Percentiles rank a stretch among this genome's conserved stretches.
Conservation (phyloP, 805 yeast species). For the Sugiyamaella boreocaroliniensis region DNA sequence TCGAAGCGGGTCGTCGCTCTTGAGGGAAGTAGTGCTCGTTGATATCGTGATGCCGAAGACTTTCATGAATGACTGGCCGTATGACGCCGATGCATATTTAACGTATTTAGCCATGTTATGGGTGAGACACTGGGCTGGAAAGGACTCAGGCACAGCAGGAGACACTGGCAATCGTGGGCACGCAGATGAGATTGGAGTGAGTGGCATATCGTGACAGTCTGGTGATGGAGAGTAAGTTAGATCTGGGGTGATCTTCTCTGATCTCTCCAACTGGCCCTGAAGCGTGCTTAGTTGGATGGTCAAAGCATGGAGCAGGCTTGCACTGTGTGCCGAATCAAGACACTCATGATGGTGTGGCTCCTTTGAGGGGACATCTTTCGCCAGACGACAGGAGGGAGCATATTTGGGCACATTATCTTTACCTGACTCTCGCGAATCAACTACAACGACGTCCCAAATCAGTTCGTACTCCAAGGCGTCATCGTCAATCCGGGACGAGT, state of each 20-base stretch:
- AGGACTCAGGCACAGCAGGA: not conserved
- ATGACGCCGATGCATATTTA: slow-evolving; percentile 31
- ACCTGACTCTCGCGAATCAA: slow-evolving; percentile 26
- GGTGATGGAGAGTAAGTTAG: not conserved
- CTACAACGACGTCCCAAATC: slow-evolving; percentile 30
- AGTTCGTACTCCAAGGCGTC: slow-evolving; percentile 20
- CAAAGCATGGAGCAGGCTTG: not conserved
- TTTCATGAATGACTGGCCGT: slow-evolving; percentile 31
- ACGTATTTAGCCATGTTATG: slow-evolving; percentile 28
- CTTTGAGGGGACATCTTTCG: not conserved
- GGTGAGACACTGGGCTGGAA: slow-evolving; percentile 17
- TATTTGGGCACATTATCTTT: not conserved
- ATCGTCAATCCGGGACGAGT: slow-evolving; percentile 21
- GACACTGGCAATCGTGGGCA: not conserved
- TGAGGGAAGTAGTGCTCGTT: slow-evolving; percentile 7
- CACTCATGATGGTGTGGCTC: not conserved
- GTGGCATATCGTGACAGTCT: not conserved
- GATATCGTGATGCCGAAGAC: slow-evolving; percentile 24
- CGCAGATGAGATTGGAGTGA: not conserved
- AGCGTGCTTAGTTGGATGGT: not conserved
- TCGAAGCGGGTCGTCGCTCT: slow-evolving; percentile 22
- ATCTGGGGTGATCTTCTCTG: not conserved
- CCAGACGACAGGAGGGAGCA: not conserved
- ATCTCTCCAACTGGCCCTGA: not conserved
- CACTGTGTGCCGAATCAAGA: not conserved